Percentiles rank a stretch among this genome's conserved stretches.
These are phyloP conservation scores for Tricholoma matsutake DNA, from an alignment of 768 basidiomycete species.

Conservation along the genomic window DNA sequence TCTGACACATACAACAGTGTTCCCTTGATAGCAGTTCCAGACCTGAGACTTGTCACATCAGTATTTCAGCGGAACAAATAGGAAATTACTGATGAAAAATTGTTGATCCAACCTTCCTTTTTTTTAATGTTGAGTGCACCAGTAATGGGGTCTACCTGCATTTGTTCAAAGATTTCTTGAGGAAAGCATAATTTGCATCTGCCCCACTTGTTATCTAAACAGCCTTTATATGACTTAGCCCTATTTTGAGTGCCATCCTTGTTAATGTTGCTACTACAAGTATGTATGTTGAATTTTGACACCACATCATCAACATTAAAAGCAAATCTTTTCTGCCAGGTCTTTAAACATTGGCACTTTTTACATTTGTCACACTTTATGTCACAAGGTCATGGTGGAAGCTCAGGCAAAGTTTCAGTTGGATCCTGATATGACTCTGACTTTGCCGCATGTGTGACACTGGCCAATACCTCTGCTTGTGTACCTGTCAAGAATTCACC, in stretches of 20 bases:
- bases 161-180: constrained; percentile 15
- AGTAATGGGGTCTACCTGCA: constrained; percentile 22
- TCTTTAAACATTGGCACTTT: constrained; percentile 11
- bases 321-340: constrained; percentile 16
- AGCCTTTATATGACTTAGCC: constrained; percentile 12
- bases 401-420: constrained; percentile 19
- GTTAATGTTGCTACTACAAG: constrained; percentile 13
- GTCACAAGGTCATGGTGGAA: constrained; percentile 16
- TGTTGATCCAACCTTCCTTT: constrained; percentile 36
- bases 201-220: constrained; percentile 24
- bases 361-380: constrained; percentile 8
- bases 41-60: constrained; percentile 34
- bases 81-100: constrained; percentile 22
- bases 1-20: constrained; percentile 39
- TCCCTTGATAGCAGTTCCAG: constrained; percentile 38
- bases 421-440: constrained; percentile 11
- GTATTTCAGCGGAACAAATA: constrained; percentile 37
- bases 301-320: constrained; percentile 28
- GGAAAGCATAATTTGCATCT: constrained; percentile 36
- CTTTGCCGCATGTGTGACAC: constrained; percentile 6
- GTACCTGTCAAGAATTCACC: constrained; percentile 7
- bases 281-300: constrained; percentile 27
- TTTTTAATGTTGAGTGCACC: constrained; percentile 29
- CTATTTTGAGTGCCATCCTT: constrained; percentile 10
- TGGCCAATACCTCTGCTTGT: not conserved